These are phyloP conservation scores for Annulohypoxylon moriforme DNA, from an alignment of 495 filamentous ascomycete species.

Conservation along the genomic window DNA sequence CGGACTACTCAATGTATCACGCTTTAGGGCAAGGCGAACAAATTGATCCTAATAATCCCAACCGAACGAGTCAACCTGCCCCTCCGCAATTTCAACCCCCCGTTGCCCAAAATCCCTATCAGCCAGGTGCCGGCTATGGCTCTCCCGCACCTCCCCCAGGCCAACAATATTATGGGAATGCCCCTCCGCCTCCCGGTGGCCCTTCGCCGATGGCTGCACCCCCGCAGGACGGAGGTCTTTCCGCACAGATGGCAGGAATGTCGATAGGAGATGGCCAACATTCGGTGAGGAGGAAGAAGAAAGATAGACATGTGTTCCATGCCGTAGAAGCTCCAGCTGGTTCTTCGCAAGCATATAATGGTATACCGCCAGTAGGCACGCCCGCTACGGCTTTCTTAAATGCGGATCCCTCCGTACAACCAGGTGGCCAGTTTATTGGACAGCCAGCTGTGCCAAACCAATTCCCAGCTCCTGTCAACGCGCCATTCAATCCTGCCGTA, in stretches of 20 bases:
- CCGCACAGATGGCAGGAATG: slow-evolving; percentile 89
- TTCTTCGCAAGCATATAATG: slow-evolving; percentile 73
- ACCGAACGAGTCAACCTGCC: slow-evolving; percentile 65
- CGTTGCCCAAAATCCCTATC: slow-evolving; percentile 65
- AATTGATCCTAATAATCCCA: slow-evolving; percentile 71
- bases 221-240: slow-evolving; percentile 67
- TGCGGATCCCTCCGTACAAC: slow-evolving; percentile 61
- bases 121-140: slow-evolving; percentile 67
- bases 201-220: slow-evolving; percentile 52
- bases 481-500: slow-evolving; percentile 66
- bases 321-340: slow-evolving; percentile 76
- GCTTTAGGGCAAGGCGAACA: slow-evolving; percentile 71
- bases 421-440: slow-evolving; percentile 44
- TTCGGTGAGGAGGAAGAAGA: slow-evolving; percentile 80
- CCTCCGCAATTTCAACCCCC: slow-evolving; percentile 68
- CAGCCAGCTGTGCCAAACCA: slow-evolving; percentile 51
- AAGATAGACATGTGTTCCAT: slow-evolving; percentile 93
- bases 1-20: slow-evolving; percentile 83
- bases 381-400: slow-evolving; percentile 76
- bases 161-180: slow-evolving; percentile 53
- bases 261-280: slow-evolving; percentile 68
- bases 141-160: slow-evolving; percentile 47
- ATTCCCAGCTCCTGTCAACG: slow-evolving; percentile 70
- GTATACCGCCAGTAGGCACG: slow-evolving; percentile 68
- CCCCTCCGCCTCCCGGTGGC: slow-evolving; percentile 48